phyloP scores from a whole-genome alignment of 805 yeast genomes.

The Schizosaccharomyces osmophilus region DNA sequence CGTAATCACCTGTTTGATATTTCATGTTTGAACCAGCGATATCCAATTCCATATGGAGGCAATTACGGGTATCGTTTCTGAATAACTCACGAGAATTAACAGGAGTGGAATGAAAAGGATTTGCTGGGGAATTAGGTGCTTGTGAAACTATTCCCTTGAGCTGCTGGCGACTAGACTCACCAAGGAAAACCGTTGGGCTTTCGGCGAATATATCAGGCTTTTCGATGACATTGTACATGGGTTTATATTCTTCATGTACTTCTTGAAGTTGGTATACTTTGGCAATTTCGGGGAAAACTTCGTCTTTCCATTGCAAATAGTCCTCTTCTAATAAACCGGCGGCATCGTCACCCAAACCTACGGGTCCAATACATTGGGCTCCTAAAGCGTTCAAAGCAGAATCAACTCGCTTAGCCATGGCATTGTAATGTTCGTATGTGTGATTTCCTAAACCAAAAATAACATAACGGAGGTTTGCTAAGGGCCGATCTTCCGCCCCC shows the following conservation, averaged over 20 bases:
- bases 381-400: constrained; percentile 33
- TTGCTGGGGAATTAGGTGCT: constrained; percentile 59
- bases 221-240: constrained; percentile 23
- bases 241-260: constrained; percentile 55
- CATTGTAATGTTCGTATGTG: constrained; percentile 78
- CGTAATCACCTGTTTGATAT: constrained; percentile 86
- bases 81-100: constrained; percentile 43
- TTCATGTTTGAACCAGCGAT: constrained; percentile 46
- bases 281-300: constrained; percentile 39
- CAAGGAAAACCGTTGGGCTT: constrained; percentile 29
- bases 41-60: constrained; percentile 81
- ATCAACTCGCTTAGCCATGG: constrained; percentile 37
- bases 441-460: constrained; percentile 86
- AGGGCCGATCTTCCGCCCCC: constrained; percentile 12
- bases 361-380: constrained; percentile 46
- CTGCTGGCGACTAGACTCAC: constrained; percentile 54
- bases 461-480: constrained; percentile 38
- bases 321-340: constrained; percentile 88
- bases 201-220: constrained; percentile 5
- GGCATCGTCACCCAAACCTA: constrained; percentile 90
- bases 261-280: constrained; percentile 45
- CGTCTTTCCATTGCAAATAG: constrained; percentile 77
- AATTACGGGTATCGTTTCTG: constrained; percentile 35
- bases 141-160: constrained; percentile 17
- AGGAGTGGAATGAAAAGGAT: constrained; percentile 64